These are phyloP conservation scores for Dactylellina parvicollis DNA, from an alignment of 2,329 filamentous ascomycete species.

Conservation along the genomic window DNA sequence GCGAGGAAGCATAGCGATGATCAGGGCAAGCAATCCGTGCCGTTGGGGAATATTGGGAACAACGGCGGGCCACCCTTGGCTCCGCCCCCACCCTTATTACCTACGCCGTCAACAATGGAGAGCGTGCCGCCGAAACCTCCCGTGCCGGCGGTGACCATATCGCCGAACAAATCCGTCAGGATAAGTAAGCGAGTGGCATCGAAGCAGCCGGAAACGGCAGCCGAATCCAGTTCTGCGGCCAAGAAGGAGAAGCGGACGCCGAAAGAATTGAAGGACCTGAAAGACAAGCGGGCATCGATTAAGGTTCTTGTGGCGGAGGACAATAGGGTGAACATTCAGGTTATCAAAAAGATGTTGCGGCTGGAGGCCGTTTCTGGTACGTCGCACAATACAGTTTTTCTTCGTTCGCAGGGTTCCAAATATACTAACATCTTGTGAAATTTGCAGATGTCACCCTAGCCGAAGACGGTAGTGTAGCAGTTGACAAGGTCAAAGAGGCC, in stretches of 20 bases:
- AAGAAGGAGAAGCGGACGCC: slow-evolving; percentile 44
- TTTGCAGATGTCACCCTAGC: slow-evolving; percentile 79
- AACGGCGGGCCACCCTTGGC: background rate
- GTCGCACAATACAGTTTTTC: background rate
- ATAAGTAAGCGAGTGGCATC: slow-evolving; percentile 18
- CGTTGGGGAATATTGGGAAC: background rate
- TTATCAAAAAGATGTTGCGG: slow-evolving; percentile 71
- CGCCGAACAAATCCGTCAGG: slow-evolving; percentile 41
- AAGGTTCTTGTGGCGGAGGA: slow-evolving; percentile 86
- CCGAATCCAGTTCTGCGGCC: slow-evolving; percentile 16
- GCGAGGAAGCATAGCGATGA: slow-evolving; percentile 36
- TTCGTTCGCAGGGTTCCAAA: too few species aligned
- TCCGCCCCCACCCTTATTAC: background rate
- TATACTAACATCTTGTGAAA: background rate
- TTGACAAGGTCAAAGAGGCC: slow-evolving; percentile 81
- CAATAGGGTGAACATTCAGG: slow-evolving; percentile 73
- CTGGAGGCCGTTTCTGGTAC: slow-evolving; percentile 63
- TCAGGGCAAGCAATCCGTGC: slow-evolving; percentile 8
- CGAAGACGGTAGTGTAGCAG: slow-evolving; percentile 85
- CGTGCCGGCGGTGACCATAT: slow-evolving; percentile 6
- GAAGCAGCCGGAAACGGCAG: slow-evolving; percentile 10
- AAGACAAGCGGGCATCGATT: slow-evolving; percentile 46
- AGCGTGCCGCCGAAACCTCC: background rate
- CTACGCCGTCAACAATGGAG: background rate
- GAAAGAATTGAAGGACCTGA: slow-evolving; percentile 38